A percentile compares a stretch with the other conserved stretches of the same genome.
phyloP scores from a whole-genome alignment of 139 green algal species.

The Chlamydomonas incerta region DNA sequence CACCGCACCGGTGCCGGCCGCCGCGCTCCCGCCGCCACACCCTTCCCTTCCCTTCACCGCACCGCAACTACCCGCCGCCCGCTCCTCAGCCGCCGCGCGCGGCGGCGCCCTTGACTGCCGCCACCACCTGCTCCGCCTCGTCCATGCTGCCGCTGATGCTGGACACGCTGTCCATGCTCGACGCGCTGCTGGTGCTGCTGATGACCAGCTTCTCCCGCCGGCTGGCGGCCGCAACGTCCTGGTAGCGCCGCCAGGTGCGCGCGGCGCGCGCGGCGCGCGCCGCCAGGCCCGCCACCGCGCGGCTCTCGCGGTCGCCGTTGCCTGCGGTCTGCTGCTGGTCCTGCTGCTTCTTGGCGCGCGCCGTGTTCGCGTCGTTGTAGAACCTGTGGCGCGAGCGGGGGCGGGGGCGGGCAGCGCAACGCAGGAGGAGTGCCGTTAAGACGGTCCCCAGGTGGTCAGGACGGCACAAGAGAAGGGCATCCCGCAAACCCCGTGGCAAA shows the following conservation, averaged over 20 bases:
- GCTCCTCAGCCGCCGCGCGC: too few relatives aligned
- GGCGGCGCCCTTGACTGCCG: too few relatives aligned
- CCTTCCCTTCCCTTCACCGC: too few relatives aligned
- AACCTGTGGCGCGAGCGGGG: constrained; percentile 1
- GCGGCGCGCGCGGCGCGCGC: constrained; percentile 50
- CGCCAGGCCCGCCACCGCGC: constrained; percentile 52
- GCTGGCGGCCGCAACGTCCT: constrained; percentile 16
- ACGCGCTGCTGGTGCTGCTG: background rate
- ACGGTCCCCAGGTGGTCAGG: background rate
- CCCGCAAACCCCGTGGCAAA: too few relatives aligned
- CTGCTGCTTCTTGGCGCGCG: background rate
- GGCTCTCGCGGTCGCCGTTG: constrained; percentile 9
- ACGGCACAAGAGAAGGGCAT: too few relatives aligned
- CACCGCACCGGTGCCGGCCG: too few relatives aligned
- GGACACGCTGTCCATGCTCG: constrained; percentile 17
- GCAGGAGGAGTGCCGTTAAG: background rate
- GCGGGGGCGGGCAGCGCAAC: background rate
- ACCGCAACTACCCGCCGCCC: too few relatives aligned
- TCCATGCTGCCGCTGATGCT: too few relatives aligned
- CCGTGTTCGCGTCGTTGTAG: constrained; percentile 2
- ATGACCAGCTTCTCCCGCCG: constrained; percentile 1
- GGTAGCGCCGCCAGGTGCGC: constrained; percentile 53
- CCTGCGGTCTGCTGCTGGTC: background rate
- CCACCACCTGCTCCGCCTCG: too few relatives aligned
- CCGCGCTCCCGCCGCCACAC: too few relatives aligned